These are phyloP conservation scores for Entelexis paramagnoliae DNA, from an alignment of 1,139 yeast genomes.

Conservation along the genomic window DNA sequence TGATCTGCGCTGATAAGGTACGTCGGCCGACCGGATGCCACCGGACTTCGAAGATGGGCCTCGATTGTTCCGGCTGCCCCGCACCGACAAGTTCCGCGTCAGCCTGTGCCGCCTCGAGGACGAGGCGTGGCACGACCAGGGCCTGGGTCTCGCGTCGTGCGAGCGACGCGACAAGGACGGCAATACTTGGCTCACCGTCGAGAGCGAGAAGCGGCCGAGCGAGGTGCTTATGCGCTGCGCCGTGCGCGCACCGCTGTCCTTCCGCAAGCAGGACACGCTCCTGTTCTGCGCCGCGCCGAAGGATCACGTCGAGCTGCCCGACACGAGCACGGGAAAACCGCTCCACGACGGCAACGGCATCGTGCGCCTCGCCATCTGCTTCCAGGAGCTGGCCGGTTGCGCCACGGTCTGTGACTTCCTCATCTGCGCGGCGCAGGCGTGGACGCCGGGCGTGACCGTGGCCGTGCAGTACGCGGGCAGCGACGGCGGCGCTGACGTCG, in stretches of 20 bases:
- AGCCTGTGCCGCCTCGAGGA: conserved; percentile 75
- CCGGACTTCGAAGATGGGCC: not conserved
- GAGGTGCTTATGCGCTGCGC: conserved; percentile 54
- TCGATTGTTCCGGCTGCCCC: conserved; percentile 27
- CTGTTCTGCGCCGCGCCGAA: conserved; percentile 79
- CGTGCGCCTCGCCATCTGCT: conserved; percentile 59
- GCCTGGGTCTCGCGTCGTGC: conserved; percentile 86
- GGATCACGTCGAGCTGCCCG: not conserved
- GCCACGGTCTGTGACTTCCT: conserved; percentile 72
- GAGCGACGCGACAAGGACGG: conserved; percentile 35
- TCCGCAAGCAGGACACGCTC: conserved; percentile 85
- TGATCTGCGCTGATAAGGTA: conserved; percentile 1
- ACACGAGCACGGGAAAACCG: not conserved
- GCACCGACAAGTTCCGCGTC: conserved; percentile 56
- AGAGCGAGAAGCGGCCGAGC: conserved; percentile 54
- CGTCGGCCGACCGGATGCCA: not conserved
- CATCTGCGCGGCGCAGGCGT: conserved; percentile 35
- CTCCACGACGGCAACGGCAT: conserved; percentile 38
- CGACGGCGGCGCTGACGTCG: conserved; percentile 13
- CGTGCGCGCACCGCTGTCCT: conserved; percentile 66
- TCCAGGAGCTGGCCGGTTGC: conserved; percentile 90
- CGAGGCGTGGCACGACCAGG: conserved; percentile 84
- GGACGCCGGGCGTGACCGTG: conserved; percentile 1
- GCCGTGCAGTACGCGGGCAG: conserved; percentile 7
- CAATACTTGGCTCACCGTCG: conserved; percentile 56